These are phyloP conservation scores for Penicillium coprophilum DNA, from an alignment of 495 filamentous ascomycete species.

Conservation along the genomic window DNA sequence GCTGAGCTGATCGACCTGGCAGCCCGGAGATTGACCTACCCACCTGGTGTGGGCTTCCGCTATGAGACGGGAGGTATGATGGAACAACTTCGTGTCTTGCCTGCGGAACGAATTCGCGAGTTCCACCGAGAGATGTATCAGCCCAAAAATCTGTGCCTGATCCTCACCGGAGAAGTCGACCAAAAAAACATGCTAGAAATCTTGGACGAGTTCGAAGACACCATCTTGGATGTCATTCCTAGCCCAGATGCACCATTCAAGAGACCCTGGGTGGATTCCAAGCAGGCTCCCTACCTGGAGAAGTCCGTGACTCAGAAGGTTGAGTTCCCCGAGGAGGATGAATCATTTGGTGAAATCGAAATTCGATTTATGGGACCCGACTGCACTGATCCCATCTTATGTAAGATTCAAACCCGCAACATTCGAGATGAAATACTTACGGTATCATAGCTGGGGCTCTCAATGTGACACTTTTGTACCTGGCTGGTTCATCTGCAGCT, in stretches of 20 bases:
- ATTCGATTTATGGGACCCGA: constrained; percentile 83
- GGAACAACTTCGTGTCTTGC: constrained; percentile 81
- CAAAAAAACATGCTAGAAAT: constrained; percentile 76
- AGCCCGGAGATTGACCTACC: constrained; percentile 77
- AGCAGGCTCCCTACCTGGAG: constrained; percentile 66
- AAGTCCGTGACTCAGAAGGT: constrained; percentile 72
- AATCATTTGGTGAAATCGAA: constrained; percentile 81
- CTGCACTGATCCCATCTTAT: constrained; percentile 59
- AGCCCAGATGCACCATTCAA: constrained; percentile 71
- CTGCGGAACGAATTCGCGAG: constrained; percentile 80
- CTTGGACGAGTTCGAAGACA: constrained; percentile 84
- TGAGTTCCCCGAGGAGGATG: constrained; percentile 95
- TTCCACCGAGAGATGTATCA: constrained; percentile 99
- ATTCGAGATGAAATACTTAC: constrained; percentile 17
- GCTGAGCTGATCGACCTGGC: constrained; percentile 80
- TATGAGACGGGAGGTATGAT: constrained; percentile 98
- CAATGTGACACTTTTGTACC: constrained; percentile 74
- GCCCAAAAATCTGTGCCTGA: constrained; percentile 88
- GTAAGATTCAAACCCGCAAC: constrained; percentile 34
- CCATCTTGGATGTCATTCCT: constrained; percentile 78
- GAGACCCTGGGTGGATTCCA: constrained; percentile 87
- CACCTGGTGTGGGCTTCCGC: constrained; percentile 84
- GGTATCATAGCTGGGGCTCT: constrained; percentile 58
- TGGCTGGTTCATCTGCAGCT: constrained; percentile 89
- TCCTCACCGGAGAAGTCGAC: constrained; percentile 87